Evolutionary conservation across 352 stramenopile genomes (phyloP).

Genomic region (Phytopythium helicoides): DNA sequence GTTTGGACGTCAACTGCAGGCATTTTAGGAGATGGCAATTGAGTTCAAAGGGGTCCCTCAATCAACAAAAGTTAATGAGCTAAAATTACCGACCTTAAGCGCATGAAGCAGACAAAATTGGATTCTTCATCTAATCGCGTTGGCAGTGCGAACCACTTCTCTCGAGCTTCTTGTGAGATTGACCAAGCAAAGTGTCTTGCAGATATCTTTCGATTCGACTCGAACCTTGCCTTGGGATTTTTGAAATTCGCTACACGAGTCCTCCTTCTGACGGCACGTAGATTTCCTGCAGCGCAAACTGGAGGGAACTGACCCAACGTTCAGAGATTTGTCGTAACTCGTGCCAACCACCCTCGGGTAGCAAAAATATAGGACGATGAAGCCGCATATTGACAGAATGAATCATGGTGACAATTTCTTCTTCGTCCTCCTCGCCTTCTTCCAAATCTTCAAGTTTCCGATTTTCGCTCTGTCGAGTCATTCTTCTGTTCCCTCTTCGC

Average conservation of each 20-base stretch:
- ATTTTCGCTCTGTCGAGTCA: not conserved
- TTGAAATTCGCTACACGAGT: not conserved
- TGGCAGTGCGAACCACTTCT: too few relatives aligned
- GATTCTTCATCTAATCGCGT: too few relatives aligned
- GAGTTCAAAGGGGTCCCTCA: too few relatives aligned
- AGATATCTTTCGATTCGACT: not conserved
- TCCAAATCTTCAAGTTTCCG: not conserved
- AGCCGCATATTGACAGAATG: slow-evolving; percentile 19
- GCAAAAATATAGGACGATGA: slow-evolving; percentile 12
- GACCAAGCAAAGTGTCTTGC: too few relatives aligned
- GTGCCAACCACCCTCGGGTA: slow-evolving; percentile 10
- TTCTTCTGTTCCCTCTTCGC: not conserved
- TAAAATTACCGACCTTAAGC: too few relatives aligned
- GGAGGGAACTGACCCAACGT: slow-evolving; percentile 14
- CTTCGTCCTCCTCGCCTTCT: not conserved
- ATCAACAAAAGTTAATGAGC: too few relatives aligned
- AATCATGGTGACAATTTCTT: slow-evolving; percentile 15
- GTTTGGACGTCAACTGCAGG: too few relatives aligned
- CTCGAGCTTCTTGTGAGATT: too few relatives aligned
- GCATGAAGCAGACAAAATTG: too few relatives aligned
- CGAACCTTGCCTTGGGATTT: too few relatives aligned
- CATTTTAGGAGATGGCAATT: too few relatives aligned
- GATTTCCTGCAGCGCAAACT: slow-evolving; percentile 14
- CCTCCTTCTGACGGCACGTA: slow-evolving; percentile 6
- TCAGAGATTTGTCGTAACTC: slow-evolving; percentile 13